Percentiles rank a stretch among this genome's conserved stretches.
Evolutionary conservation across 176 grass and related monocot species (phyloP).

Genomic region (Hyparrhenia diplandra): DNA sequence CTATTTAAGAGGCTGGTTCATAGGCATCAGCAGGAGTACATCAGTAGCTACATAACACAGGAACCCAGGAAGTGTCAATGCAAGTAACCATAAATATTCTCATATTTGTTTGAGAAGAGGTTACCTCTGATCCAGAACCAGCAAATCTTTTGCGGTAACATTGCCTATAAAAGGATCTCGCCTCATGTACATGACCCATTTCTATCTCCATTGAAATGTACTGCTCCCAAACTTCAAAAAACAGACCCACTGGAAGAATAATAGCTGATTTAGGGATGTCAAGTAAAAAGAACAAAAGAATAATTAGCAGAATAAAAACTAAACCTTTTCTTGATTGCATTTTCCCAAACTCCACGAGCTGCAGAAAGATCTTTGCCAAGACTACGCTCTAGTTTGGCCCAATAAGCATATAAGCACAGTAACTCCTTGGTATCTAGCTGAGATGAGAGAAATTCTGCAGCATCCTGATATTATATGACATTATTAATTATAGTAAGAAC

Average conservation of each 20-base stretch:
- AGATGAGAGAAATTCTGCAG: conserved; percentile 57
- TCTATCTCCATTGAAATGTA: conserved; percentile 85
- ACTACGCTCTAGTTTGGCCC: conserved; percentile 74
- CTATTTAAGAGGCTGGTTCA: neutral
- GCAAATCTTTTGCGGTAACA: conserved; percentile 84
- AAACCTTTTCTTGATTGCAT: conserved; percentile 78
- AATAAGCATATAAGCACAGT: conserved; percentile 67
- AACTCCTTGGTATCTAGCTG: conserved; percentile 66
- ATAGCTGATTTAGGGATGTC: conserved; percentile 21
- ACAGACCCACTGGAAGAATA: conserved; percentile 70
- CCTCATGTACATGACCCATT: conserved; percentile 67
- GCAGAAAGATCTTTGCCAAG: conserved; percentile 71
- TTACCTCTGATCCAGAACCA: conserved; percentile 93
- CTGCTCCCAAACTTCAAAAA: conserved; percentile 70
- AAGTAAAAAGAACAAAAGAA: neutral
- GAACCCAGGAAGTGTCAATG: neutral
- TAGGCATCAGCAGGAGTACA: neutral
- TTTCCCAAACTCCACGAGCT: conserved; percentile 90
- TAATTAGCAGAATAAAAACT: conserved; percentile 13
- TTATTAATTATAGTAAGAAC: conserved; percentile 1
- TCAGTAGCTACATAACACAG: neutral
- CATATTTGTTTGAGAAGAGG: conserved; percentile 9
- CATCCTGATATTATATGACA: conserved; percentile 55
- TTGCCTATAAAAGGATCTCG: conserved; percentile 85
- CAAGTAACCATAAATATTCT: neutral